Evolutionary conservation across 306 rosid species (phyloP), one percentile per base, ranked within the genome.

Genomic region (Lablab purpureus): DNA sequence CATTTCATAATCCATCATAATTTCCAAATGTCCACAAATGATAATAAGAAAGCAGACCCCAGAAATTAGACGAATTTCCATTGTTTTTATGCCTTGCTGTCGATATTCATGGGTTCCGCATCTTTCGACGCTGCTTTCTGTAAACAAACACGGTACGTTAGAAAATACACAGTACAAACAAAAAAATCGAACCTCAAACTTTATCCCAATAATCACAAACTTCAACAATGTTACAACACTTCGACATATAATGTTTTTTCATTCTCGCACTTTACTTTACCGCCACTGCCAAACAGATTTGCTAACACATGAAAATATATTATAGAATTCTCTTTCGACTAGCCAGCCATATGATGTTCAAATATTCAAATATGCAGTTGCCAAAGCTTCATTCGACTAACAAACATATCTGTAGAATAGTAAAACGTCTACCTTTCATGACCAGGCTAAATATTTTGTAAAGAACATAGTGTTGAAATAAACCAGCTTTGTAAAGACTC

Each of bases 81-180:
- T 46, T 22, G 45, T 32, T 25, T 13, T 79, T 79, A 79, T 59
- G 77, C 83, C 72, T 30, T 70, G 83, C 72, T 70, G 64, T 79
- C 64, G n/a, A 70, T 23, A 14, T 73, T 78, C 76, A 78, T 58
- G 37, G 82, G 82, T 47, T 79, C 64, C 9, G 54, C 45, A 46
- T 79, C 77, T 45, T 58, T 59, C 12, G 54, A 14, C 6, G 17
- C 77, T 13, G 72, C 4, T 46, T 70, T 79, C 77, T 79, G 82
- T 71, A 8, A 30, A 60, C n/a, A 14, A 60, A 27, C 30, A 56
- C 0, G 3, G 23, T 30, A 15, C 2, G 2, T 60, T 28, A 28
- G 32, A 60, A 60, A 40, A 40, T 0, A 30, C 22, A 7, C 4
- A 0, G 6, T 1, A 2, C 12, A 30, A 30, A 62, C 67, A 15